Base-by-base conservation (phyloP, 1,284 basidiomycete species). In the Leccinum solheimii region DNA sequence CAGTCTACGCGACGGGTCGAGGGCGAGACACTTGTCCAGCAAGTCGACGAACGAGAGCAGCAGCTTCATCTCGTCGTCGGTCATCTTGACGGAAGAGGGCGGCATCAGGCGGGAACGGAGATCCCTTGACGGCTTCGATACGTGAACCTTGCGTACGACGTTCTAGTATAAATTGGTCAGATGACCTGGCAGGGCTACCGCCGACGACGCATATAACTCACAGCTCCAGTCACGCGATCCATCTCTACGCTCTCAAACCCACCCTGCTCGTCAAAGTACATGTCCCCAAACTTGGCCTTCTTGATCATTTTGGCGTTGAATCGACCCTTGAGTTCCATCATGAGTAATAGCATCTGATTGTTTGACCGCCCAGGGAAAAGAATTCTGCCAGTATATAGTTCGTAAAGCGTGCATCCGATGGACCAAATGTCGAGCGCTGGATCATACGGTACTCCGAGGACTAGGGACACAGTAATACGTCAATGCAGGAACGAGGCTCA, bases 341-440 rank as follows among this genome's bases (percentile, higher is more conserved):
- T 95, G 63, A 95, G 86, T 63, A 95, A 82, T 13, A 99, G 81
- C 97, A 99, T 98, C 70, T 99, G 95, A 73, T 98, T 98, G 79
- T 99, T 99, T 32, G 91, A 94, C 34, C 94, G 87, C 13, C 97
- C 97, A 0, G 97, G 96, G 74, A 99, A 96, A 32, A 99, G 86
- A 61, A 99, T 99, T 80, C 98, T 98, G 75, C 97, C 97, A 2
- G 97, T 99, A 77, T 95, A 98, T 5, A 99, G 82, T 76, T 99
- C 97, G 77, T 96, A 99, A 7, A 99, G 81, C 5, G 97, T 99
- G 77, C 97, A 99, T 1, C 95, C 97, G 57, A 97, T 88, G 1
- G 96, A 97, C 97, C 97, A 99, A 50, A 97, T 86, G 73, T 99
- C 97, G 43, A 99, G 85, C 0, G 95, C 84, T 11, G 92, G 89